Evolutionary conservation across 306 rosid species (phyloP), one percentile per base, ranked within the genome.

Genomic region (Rubus parviflorus): DNA sequence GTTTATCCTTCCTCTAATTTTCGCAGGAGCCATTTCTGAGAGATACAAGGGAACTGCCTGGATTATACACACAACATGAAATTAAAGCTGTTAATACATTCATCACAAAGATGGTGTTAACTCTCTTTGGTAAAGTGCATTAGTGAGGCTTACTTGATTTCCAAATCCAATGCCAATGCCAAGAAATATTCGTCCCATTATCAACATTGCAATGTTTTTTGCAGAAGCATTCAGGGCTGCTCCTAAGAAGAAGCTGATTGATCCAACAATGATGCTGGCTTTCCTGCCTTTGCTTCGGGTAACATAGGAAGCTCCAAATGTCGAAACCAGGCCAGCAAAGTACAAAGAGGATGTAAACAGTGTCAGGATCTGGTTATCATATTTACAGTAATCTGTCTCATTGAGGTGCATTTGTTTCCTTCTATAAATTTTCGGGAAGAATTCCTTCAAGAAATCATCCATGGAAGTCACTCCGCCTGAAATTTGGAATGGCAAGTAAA

Each of bases 401-500:
- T 81, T 53, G 35, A 88, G 77, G 76, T 87, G 94, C 40, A 72
- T 30, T 17, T 86, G 96, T 84, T 94, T 94, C 77, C 92, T 88
- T 76, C 81, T 81, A 51, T 88, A 87, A 58, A 91, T 90, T 10
- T 86, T 25, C 0, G 98, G 97, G 84, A 94, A 94, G 83, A 94
- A 94, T 43, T 90, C 83, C 75, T 74, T 75, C 45, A 91, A 81
- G 80, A 94, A 94, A 75, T 94, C 98, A 81, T 94, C 97, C 98
- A 94, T 94, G 65, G 97, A 90, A 46, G 98, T 94, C 54, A 91
- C 98, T 14, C 98, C 98, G 79, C 99, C 98, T 91, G 75, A 74
- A 53, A 77, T 78, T 62, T 73, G 25, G 30, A 43, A 49, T 14
- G n/a, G 4, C 63, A 46, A 62, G 70, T 46, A 71, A 20, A 43